phyloP scores from a whole-genome alignment of 2,329 filamentous ascomycete genomes.

The Xylariomycetidae sp. region DNA sequence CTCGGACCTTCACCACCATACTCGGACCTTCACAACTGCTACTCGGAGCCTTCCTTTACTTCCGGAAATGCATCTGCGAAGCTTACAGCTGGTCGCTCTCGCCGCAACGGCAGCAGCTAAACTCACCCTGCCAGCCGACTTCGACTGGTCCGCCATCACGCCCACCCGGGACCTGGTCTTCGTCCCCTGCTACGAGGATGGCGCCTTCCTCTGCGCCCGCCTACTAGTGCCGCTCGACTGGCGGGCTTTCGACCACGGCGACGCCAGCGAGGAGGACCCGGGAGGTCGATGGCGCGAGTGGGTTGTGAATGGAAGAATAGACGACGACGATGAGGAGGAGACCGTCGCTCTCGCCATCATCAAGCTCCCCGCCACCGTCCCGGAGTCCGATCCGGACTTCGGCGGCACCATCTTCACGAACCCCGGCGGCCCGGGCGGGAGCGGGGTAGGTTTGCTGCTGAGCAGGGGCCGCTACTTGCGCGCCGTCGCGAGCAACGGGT shows the following conservation, averaged over 20 bases:
- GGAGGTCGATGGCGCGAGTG: no score
- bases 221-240: slow-evolving; percentile 39
- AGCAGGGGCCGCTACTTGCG: slow-evolving; percentile 24
- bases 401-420: slow-evolving; percentile 38
- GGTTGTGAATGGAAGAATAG: slow-evolving; percentile 14
- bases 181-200: slow-evolving; percentile 31
- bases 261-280: no score
- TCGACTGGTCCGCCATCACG: slow-evolving; percentile 31
- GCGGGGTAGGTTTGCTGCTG: slow-evolving; percentile 29
- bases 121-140: slow-evolving; percentile 16
- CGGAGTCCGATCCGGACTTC: slow-evolving; percentile 31
- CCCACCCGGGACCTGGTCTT: slow-evolving; percentile 32
- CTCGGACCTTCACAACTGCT: no score
- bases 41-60: no score
- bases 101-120: background rate
- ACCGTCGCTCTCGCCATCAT: slow-evolving; percentile 35
- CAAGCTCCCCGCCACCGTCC: slow-evolving; percentile 33
- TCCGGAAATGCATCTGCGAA: no score
- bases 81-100: no score
- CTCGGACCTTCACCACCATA: no score
- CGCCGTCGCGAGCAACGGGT: slow-evolving; percentile 12
- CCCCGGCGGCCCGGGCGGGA: slow-evolving; percentile 39
- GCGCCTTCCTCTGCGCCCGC: slow-evolving; percentile 32
- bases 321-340: slow-evolving; percentile 19
- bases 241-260: no score